Percentiles rank a stretch among this genome's conserved stretches.
These are phyloP conservation scores for Zygoascus ofunaensis DNA, from an alignment of 805 yeast species.

Conservation along the genomic window DNA sequence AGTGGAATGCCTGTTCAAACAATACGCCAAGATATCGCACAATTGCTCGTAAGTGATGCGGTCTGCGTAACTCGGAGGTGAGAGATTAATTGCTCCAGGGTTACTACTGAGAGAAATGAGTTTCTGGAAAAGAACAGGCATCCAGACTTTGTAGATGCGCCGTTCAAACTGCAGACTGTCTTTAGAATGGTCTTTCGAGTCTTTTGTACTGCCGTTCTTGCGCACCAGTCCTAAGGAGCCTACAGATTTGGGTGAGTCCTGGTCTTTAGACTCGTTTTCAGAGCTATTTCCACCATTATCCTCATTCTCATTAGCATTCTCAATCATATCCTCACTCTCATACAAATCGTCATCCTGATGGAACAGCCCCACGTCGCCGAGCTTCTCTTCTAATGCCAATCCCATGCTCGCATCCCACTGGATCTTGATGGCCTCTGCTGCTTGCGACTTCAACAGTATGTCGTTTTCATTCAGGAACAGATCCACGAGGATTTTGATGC, in stretches of 20 bases:
- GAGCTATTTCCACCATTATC: conserved; percentile 12
- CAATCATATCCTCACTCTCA: background rate
- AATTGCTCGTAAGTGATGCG: conserved; percentile 42
- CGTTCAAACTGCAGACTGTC: conserved; percentile 1
- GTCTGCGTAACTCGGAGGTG: conserved; percentile 1
- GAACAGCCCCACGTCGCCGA: background rate
- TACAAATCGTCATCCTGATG: background rate
- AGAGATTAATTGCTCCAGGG: background rate
- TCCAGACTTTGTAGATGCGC: conserved; percentile 35
- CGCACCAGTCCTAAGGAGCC: conserved; percentile 4
- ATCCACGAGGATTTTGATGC: conserved; percentile 36
- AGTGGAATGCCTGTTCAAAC: conserved; percentile 55
- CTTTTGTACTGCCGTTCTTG: background rate
- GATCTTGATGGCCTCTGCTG: conserved; percentile 71
- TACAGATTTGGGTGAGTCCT: conserved; percentile 24
- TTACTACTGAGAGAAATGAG: conserved; percentile 1
- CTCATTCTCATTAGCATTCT: background rate
- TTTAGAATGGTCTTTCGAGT: background rate
- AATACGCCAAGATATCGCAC: conserved; percentile 63
- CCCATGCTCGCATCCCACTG: conserved; percentile 40
- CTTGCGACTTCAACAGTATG: conserved; percentile 70
- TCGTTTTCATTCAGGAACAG: conserved; percentile 54
- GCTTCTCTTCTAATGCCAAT: background rate
- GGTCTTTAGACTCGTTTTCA: conserved; percentile 49
- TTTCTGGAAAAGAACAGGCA: conserved; percentile 46